Conservation (phyloP, 2,329 filamentous ascomycete species). For the Cercospora brassicicola region DNA sequence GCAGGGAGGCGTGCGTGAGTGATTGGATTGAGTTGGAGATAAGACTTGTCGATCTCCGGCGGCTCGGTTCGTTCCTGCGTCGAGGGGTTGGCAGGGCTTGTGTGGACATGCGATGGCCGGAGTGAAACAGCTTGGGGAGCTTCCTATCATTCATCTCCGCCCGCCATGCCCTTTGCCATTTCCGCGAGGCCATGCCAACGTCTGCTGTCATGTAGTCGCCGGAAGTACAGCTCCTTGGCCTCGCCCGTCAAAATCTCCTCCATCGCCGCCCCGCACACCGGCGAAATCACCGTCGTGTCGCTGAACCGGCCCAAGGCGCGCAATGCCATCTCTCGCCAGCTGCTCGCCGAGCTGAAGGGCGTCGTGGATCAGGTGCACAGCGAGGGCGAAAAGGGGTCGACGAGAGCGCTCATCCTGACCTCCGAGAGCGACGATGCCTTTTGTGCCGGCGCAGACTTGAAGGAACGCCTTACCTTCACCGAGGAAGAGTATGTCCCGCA, state of each 20-base stretch:
- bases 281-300: slow-evolving; percentile 83
- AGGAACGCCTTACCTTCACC: slow-evolving; percentile 77
- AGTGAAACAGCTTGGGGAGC: not conserved
- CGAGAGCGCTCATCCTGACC: slow-evolving; percentile 77
- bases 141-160: not conserved
- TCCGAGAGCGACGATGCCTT: slow-evolving; percentile 85
- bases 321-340: slow-evolving; percentile 82
- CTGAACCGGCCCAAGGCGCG: slow-evolving; percentile 81
- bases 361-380: slow-evolving; percentile 70
- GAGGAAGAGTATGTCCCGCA: slow-evolving; percentile 65
- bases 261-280: slow-evolving; percentile 73
- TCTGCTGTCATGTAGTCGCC: not conserved
- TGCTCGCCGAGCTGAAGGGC: slow-evolving; percentile 69
- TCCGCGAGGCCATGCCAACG: not conserved
- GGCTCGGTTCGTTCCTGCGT: slow-evolving; percentile 3
- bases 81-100: not conserved
- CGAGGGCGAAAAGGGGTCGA: slow-evolving; percentile 59
- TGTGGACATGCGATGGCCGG: not conserved
- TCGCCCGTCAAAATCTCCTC: slow-evolving; percentile 65
- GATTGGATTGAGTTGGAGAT: slow-evolving; percentile 14
- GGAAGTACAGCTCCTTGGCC: slow-evolving; percentile 24
- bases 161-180: not conserved
- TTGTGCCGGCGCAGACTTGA: slow-evolving; percentile 92
- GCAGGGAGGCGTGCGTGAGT: not conserved
- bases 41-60: slow-evolving; percentile 5